phyloP scores from a whole-genome alignment of 2,329 filamentous ascomycete genomes.

The Alternaria sp. region DNA sequence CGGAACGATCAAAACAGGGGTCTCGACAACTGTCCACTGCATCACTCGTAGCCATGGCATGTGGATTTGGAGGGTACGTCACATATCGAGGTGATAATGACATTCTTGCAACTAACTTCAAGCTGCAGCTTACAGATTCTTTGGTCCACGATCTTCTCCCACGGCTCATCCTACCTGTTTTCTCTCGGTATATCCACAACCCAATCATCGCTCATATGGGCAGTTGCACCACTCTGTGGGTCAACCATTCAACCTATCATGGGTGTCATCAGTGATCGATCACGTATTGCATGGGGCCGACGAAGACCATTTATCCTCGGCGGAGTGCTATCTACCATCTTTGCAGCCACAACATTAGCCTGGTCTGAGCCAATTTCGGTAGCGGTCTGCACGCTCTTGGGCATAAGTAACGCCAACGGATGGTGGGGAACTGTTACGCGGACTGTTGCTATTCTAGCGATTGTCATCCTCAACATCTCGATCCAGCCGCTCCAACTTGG shows the following conservation, averaged over 20 bases:
- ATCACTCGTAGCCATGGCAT: not conserved
- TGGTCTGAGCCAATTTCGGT: not conserved
- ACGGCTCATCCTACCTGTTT: not conserved
- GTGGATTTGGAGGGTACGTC: not conserved
- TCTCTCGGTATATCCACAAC: not conserved
- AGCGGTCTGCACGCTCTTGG: not conserved
- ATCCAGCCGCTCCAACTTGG: constrained; percentile 44
- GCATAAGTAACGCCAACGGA: not conserved
- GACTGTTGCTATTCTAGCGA: not conserved
- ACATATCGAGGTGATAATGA: not conserved
- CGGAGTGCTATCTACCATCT: not conserved
- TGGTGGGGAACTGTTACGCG: not conserved
- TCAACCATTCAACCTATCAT: not conserved
- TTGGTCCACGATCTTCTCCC: not conserved
- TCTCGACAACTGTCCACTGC: not conserved
- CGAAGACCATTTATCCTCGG: not conserved
- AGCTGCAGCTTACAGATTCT: not conserved
- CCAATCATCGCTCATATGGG: not conserved
- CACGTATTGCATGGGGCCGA: not conserved
- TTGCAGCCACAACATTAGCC: not conserved
- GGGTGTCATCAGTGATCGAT: not conserved
- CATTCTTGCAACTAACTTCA: not conserved
- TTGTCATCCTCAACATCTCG: constrained; percentile 9
- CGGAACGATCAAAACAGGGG: not conserved
- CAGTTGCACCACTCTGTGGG: not conserved